Evolutionary conservation across 257 asterid genomes (phyloP).

Genomic region (Nicotiana sylvestris): DNA sequence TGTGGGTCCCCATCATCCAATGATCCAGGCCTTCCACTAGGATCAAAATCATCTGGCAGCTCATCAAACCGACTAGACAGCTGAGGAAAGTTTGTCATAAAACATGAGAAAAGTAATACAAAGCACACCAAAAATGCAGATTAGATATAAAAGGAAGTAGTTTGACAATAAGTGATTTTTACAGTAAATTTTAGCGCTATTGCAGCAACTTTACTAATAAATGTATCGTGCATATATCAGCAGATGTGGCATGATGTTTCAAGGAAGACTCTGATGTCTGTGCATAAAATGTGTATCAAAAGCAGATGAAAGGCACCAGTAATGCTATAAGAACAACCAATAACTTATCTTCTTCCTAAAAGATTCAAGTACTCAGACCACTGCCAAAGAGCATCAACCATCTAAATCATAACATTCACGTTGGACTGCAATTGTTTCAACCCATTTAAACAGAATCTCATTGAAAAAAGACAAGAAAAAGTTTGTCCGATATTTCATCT

Average conservation of each 20-base stretch:
- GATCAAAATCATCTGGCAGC: slow-evolving; percentile 90
- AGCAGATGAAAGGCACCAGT: neutral
- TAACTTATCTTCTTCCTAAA: neutral
- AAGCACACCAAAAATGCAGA: neutral
- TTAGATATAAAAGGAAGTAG: neutral
- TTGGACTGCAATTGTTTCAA: neutral
- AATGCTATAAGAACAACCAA: neutral
- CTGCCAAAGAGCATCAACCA: neutral
- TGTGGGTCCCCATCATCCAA: slow-evolving; percentile 97
- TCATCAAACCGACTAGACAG: slow-evolving; percentile 88
- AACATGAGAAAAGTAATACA: slow-evolving; percentile 3
- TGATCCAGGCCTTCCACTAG: slow-evolving; percentile 78
- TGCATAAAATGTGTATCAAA: too few species aligned
- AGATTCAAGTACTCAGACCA: neutral
- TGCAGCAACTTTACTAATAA: neutral
- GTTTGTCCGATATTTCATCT: neutral
- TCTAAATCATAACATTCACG: neutral
- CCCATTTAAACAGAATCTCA: neutral
- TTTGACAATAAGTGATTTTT: neutral
- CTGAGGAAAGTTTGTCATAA: slow-evolving; percentile 29
- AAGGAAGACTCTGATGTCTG: too few species aligned
- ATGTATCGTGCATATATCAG: neutral
- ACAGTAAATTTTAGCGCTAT: neutral
- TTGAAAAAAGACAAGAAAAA: too few species aligned
- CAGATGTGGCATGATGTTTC: neutral